These are phyloP conservation scores for Lathyrus oleraceus DNA, from an alignment of 306 rosid genomes.

Conservation along the genomic window DNA sequence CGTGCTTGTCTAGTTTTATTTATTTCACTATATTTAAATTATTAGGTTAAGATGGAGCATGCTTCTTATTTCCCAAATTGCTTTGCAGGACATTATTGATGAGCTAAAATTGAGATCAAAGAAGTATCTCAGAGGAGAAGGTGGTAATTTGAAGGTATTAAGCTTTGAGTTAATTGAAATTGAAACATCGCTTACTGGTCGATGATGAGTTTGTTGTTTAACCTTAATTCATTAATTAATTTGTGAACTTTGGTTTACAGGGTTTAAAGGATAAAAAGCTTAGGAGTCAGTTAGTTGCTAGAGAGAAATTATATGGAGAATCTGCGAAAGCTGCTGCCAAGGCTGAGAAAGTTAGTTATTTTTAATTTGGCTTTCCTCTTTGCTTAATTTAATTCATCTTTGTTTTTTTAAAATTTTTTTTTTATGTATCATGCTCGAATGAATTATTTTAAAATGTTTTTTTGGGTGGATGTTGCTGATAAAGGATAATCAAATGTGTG, in stretches of 20 bases:
- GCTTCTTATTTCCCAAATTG: not conserved
- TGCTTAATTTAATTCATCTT: not conserved
- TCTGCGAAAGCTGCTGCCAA: constrained; percentile 80
- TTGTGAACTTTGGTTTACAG: constrained; percentile 44
- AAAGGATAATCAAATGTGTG: constrained; percentile 1
- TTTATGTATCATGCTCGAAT: not conserved
- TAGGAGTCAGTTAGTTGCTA: constrained; percentile 65
- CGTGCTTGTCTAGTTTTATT: too few species aligned
- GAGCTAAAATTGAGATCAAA: constrained; percentile 58
- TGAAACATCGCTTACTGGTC: not conserved
- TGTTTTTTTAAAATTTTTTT: not conserved
- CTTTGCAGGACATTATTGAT: constrained; percentile 54
- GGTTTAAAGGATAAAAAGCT: constrained; percentile 71
- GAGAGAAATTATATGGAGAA: constrained; percentile 60
- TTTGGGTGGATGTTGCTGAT: not conserved
- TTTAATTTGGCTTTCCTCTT: not conserved
- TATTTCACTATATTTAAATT: too few species aligned
- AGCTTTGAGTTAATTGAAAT: constrained; percentile 1
- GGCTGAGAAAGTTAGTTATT: constrained; percentile 69
- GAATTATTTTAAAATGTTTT: not conserved
- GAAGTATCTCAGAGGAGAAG: constrained; percentile 85
- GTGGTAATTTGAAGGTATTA: constrained; percentile 66
- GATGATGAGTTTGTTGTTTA: not conserved
- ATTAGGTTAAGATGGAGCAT: not conserved
- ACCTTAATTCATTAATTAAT: not conserved